A percentile compares a stretch with the other conserved stretches of the same genome.
Evolutionary conservation across 2,329 filamentous ascomycete species (phyloP).

Genomic region (Colletotrichum gigasporum): DNA sequence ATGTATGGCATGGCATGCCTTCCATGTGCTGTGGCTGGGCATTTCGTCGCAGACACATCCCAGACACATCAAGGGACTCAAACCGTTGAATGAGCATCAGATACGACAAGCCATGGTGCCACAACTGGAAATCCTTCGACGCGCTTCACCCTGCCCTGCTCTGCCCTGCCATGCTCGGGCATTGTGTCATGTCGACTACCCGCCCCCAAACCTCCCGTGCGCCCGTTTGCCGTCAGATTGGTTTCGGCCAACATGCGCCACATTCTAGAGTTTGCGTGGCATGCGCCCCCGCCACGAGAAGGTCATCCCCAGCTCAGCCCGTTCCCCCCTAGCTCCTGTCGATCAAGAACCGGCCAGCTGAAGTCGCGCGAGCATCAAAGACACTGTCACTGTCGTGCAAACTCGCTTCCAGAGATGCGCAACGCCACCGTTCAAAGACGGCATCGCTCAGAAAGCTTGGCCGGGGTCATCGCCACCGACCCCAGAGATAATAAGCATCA

Average conservation of each 20-base stretch:
- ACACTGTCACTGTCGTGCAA: not conserved
- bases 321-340: not conserved
- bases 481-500: not conserved
- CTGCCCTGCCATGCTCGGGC: not conserved
- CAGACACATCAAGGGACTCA: not conserved
- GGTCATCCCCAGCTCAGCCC: not conserved
- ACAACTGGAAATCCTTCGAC: too few relatives aligned
- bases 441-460: too few relatives aligned
- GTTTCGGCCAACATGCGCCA: constrained; percentile 20
- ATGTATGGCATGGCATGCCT: too few relatives aligned
- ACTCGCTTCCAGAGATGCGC: not conserved
- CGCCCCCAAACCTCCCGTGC: constrained; percentile 21
- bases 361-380: not conserved
- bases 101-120: too few relatives aligned
- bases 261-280: not conserved
- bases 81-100: too few relatives aligned
- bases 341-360: not conserved
- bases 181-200: constrained; percentile 20
- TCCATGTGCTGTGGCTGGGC: too few relatives aligned
- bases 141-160: not conserved
- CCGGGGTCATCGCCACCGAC: not conserved
- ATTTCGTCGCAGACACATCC: too few relatives aligned
- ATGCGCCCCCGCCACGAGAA: not conserved
- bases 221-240: constrained; percentile 27
- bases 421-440: not conserved